phyloP scores from a whole-genome alignment of 306 rosid genomes.

The Trifolium pratense region DNA sequence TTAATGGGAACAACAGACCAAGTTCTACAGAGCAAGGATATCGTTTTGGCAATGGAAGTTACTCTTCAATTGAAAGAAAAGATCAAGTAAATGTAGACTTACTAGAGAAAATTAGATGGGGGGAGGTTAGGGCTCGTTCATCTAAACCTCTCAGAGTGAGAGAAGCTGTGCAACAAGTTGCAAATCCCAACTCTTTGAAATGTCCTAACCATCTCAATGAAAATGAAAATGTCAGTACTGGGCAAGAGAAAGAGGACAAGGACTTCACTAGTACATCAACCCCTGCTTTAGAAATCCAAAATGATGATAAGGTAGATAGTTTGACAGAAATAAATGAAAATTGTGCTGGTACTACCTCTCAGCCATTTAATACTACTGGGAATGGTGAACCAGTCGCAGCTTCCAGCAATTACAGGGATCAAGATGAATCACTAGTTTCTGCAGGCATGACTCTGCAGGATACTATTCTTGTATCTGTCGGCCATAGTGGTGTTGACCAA shows the following conservation, averaged over 20 bases:
- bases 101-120: constrained; percentile 81
- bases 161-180: constrained; percentile 55
- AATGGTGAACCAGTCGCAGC: constrained; percentile 45
- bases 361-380: constrained; percentile 46
- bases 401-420: constrained; percentile 48
- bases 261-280: constrained; percentile 34
- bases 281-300: constrained; percentile 51
- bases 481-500: constrained; percentile 47
- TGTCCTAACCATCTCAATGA: constrained; percentile 45
- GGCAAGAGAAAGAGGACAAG: constrained; percentile 53
- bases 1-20: constrained; percentile 40
- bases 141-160: constrained; percentile 67
- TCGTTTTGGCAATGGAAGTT: constrained; percentile 46
- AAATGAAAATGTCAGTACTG: constrained; percentile 48
- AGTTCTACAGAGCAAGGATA: constrained; percentile 45
- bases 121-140: constrained; percentile 77
- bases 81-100: constrained; percentile 52
- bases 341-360: constrained; percentile 49
- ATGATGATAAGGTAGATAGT: constrained; percentile 46
- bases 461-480: constrained; percentile 42
- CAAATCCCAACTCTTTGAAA: constrained; percentile 52
- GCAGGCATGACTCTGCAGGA: constrained; percentile 48
- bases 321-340: constrained; percentile 43
- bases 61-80: constrained; percentile 45
- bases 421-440: constrained; percentile 54